These are phyloP conservation scores for Plasmodium adleri DNA, from an alignment of 169 alveolate species.

Conservation along the genomic window DNA sequence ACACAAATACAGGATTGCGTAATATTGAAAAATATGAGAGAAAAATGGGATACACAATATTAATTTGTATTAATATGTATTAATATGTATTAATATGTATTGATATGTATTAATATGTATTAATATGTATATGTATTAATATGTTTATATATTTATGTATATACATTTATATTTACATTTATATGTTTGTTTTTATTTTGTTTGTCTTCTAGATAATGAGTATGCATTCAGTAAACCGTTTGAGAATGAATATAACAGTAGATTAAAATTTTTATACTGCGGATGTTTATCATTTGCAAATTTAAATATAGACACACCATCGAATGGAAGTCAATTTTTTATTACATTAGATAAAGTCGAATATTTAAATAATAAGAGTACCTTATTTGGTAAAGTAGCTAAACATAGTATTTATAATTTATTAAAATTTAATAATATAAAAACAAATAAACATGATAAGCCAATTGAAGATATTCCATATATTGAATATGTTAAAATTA, in stretches of 20 bases:
- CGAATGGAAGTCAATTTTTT: constrained; percentile 91
- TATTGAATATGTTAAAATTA: constrained; percentile 71
- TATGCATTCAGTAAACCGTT: constrained; percentile 94
- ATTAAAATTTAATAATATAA: constrained; percentile 79
- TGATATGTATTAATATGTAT: no score
- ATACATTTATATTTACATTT: background rate
- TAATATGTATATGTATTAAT: no score
- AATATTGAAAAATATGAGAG: background rate
- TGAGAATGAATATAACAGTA: constrained; percentile 94
- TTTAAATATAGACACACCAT: constrained; percentile 71
- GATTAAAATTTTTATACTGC: constrained; percentile 88
- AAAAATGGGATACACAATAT: background rate
- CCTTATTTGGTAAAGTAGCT: constrained; percentile 95
- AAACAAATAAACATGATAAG: constrained; percentile 80
- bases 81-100: no score
- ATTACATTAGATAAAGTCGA: constrained; percentile 92
- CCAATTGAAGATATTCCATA: constrained; percentile 74
- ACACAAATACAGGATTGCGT: constrained; percentile 85
- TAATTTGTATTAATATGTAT: background rate
- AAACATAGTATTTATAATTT: constrained; percentile 83
- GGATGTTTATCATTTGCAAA: constrained; percentile 76
- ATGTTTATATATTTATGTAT: background rate
- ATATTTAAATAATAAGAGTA: constrained; percentile 91
- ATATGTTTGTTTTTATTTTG: background rate
- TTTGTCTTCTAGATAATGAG: constrained; percentile 89